phyloP scores from a whole-genome alignment of 768 basidiomycete species.

The Fomitopsis pulvina region DNA sequence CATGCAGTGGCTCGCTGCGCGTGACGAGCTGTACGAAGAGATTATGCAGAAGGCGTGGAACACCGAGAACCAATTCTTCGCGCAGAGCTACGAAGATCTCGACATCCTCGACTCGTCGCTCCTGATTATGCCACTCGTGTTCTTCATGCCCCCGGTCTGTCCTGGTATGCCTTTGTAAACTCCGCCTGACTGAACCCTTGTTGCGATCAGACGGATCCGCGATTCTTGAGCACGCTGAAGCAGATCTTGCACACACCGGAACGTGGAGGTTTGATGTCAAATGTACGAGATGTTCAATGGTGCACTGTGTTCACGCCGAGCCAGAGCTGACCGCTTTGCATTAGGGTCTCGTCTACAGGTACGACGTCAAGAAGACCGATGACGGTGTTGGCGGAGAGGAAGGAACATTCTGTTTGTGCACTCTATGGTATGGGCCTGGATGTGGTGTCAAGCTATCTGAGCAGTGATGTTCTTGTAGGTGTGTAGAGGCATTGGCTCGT shows the following conservation, averaged over 20 bases:
- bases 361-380: slow-evolving; percentile 77
- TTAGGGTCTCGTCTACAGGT: slow-evolving; percentile 82
- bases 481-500: slow-evolving; percentile 82
- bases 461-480: slow-evolving; percentile 36
- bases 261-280: slow-evolving; percentile 85
- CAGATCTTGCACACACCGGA: slow-evolving; percentile 83
- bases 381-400: slow-evolving; percentile 97
- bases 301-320: neutral
- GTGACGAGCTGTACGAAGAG: slow-evolving; percentile 88
- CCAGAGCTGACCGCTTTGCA: neutral
- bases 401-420: slow-evolving; percentile 90
- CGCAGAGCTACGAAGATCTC: slow-evolving; percentile 87
- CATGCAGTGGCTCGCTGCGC: slow-evolving; percentile 61
- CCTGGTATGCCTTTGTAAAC: neutral
- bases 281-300: slow-evolving; percentile 37
- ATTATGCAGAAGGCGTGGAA: slow-evolving; percentile 91
- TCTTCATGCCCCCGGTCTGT: slow-evolving; percentile 79
- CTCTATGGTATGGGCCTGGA: slow-evolving; percentile 48
- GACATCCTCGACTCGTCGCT: slow-evolving; percentile 81
- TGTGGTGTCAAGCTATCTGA: neutral
- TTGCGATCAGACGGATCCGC: slow-evolving; percentile 62
- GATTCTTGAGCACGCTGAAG: slow-evolving; percentile 82
- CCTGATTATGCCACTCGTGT: slow-evolving; percentile 88
- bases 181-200: neutral
- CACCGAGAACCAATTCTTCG: slow-evolving; percentile 57